phyloP scores from a whole-genome alignment of 1,284 basidiomycete genomes.

The Leccinum cinnamomeum region DNA sequence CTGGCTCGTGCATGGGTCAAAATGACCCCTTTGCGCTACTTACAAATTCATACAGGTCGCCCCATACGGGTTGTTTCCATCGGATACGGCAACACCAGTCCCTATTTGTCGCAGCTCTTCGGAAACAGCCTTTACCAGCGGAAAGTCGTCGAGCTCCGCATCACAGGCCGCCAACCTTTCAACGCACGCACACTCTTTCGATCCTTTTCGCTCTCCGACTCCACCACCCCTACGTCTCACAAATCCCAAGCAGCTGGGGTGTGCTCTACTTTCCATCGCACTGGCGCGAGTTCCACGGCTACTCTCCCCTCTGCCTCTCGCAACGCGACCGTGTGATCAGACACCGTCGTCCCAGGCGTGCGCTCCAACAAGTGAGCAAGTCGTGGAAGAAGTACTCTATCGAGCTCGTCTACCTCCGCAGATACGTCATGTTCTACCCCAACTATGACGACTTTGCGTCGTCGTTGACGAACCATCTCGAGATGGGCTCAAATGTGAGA shows the following conservation, averaged over 20 bases:
- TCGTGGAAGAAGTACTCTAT: slow-evolving; percentile 90
- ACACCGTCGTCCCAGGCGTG: slow-evolving; percentile 63
- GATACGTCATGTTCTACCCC: slow-evolving; percentile 85
- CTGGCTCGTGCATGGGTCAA: slow-evolving; percentile 80
- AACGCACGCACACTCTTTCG: slow-evolving; percentile 61
- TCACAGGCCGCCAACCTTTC: slow-evolving; percentile 67
- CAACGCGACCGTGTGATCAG: slow-evolving; percentile 44
- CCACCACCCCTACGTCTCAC: slow-evolving; percentile 72
- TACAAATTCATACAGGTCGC: slow-evolving; percentile 3
- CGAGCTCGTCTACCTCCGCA: slow-evolving; percentile 75
- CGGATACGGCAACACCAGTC: slow-evolving; percentile 54
- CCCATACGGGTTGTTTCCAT: slow-evolving; percentile 8
- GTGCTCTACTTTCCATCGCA: slow-evolving; percentile 84
- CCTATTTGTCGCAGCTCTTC: slow-evolving; percentile 52
- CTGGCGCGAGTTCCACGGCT: slow-evolving; percentile 82
- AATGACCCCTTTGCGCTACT: slow-evolving; percentile 69
- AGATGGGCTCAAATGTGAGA: slow-evolving; percentile 77
- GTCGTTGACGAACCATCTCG: slow-evolving; percentile 82
- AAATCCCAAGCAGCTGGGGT: slow-evolving; percentile 89
- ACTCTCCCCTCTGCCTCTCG: slow-evolving; percentile 65
- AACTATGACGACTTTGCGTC: slow-evolving; percentile 71
- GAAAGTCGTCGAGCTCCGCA: slow-evolving; percentile 72
- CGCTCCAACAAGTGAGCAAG: slow-evolving; percentile 74
- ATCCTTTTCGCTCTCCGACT: slow-evolving; percentile 39
- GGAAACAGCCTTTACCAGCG: slow-evolving; percentile 84